phyloP scores from a whole-genome alignment of 495 filamentous ascomycete species.

The Rhypophila decipiens region DNA sequence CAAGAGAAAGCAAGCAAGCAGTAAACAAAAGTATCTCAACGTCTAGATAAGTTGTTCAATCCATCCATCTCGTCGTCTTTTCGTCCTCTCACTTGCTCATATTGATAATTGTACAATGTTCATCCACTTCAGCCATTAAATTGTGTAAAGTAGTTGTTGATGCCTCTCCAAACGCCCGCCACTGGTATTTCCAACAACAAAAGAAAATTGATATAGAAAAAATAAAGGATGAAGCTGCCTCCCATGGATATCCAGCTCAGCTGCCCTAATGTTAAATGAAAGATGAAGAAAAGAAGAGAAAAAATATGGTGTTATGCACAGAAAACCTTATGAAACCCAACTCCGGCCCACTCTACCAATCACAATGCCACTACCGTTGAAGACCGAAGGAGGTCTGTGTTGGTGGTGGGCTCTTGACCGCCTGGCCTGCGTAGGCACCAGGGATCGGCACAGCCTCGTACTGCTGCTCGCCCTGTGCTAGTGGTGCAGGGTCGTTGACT shows the following conservation, averaged over 20 bases:
- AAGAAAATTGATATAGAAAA: constrained; percentile 9
- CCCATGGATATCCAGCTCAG: constrained; percentile 11
- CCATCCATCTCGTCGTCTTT: neutral
- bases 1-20: too few species aligned
- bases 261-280: constrained; percentile 4
- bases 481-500: constrained; percentile 40
- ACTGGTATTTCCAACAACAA: constrained; percentile 17
- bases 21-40: too few species aligned
- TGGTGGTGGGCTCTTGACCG: constrained; percentile 37
- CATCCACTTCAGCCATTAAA: constrained; percentile 8
- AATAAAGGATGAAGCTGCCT: constrained; percentile 6
- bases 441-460: constrained; percentile 66
- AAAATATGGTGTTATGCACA: constrained; percentile 18
- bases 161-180: constrained; percentile 20
- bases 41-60: neutral
- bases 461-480: constrained; percentile 56
- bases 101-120: constrained; percentile 1
- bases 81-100: neutral
- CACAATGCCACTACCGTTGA: constrained; percentile 7
- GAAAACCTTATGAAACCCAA: constrained; percentile 4
- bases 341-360: neutral
- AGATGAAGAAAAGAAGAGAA: constrained; percentile 22
- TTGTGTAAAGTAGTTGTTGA: constrained; percentile 5
- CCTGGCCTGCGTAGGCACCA: constrained; percentile 49
- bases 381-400: constrained; percentile 32